Conservation (phyloP, 73 alveolate genomes). For the Tetrahymena thermophila region DNA sequence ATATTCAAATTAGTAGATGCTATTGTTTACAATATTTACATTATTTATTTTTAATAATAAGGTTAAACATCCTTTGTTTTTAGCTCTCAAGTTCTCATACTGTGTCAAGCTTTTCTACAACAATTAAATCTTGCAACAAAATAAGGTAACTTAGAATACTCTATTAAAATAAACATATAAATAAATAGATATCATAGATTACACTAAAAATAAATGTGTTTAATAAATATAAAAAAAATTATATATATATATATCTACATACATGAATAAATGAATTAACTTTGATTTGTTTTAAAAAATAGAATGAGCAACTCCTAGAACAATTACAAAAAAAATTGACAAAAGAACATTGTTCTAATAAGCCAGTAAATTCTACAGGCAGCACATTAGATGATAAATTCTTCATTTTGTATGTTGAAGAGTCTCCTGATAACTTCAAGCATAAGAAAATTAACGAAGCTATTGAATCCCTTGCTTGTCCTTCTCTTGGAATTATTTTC, state of each 20-base stretch:
- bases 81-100: slow-evolving; percentile 14
- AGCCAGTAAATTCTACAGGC: not conserved
- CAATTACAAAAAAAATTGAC: not conserved
- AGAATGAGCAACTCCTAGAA: not conserved
- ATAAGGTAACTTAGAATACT: not conserved
- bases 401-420: not conserved
- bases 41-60: not conserved
- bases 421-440: not conserved
- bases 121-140: not conserved
- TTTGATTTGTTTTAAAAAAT: not conserved
- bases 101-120: slow-evolving; percentile 35
- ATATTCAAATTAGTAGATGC: not conserved
- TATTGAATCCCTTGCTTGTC: not conserved
- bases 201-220: not conserved
- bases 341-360: not conserved
- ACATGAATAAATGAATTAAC: not conserved
- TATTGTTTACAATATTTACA: not conserved
- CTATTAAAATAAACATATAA: no score
- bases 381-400: not conserved
- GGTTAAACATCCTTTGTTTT: slow-evolving; percentile 26
- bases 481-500: not conserved
- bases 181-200: not conserved
- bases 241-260: no score
- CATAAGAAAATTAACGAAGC: not conserved
- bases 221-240: no score